Conservation (phyloP, 257 asterid genomes). For the Verbena officinalis region DNA sequence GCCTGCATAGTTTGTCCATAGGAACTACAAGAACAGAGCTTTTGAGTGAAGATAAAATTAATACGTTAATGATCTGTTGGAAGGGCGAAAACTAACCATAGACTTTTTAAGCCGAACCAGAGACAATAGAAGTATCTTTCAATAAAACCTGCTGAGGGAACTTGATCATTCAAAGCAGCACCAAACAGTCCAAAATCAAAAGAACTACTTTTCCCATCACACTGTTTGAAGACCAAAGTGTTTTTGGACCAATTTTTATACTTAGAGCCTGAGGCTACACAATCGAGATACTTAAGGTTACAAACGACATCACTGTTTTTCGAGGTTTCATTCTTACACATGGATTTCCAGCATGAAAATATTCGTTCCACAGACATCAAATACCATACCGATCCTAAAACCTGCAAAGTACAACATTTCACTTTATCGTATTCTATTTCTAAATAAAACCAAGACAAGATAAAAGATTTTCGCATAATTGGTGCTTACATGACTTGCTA, state of each 20-base stretch:
- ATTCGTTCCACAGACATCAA: conserved; percentile 78
- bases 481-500: conserved; percentile 81
- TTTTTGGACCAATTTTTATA: conserved; percentile 47
- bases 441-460: not conserved
- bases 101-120: conserved; percentile 83
- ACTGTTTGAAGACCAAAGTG: conserved; percentile 49
- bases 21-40: conserved; percentile 50
- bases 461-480: not conserved
- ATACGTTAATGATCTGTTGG: not conserved
- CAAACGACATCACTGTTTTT: conserved; percentile 30
- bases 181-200: conserved; percentile 72
- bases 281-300: conserved; percentile 49
- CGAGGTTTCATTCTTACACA: conserved; percentile 46
- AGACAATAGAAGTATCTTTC: conserved; percentile 77
- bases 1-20: conserved; percentile 74
- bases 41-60: not conserved
- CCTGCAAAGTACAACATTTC: conserved; percentile 38
- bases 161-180: conserved; percentile 58
- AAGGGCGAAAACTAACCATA: conserved; percentile 46
- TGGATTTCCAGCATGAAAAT: conserved; percentile 69
- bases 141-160: conserved; percentile 48
- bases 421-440: not conserved
- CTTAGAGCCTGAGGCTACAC: conserved; percentile 28
- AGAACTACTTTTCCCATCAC: conserved; percentile 40
- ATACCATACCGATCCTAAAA: conserved; percentile 80